Evolutionary conservation across 768 basidiomycete genomes (phyloP).

Genomic region (Russula olivacea): DNA sequence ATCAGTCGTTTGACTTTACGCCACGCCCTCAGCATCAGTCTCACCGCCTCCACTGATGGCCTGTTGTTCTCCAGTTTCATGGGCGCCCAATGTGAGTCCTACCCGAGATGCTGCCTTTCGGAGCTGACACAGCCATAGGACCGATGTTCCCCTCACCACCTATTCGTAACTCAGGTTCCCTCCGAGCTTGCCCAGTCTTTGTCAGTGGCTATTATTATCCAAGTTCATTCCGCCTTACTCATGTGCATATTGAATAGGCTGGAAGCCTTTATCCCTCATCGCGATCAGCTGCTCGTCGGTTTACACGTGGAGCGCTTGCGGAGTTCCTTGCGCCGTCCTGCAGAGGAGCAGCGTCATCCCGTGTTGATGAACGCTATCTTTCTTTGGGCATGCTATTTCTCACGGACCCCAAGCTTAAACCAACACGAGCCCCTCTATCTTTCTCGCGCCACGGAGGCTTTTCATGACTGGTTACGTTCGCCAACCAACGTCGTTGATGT

Average conservation of each 20-base stretch:
- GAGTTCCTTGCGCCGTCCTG: constrained; percentile 50
- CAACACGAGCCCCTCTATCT: constrained; percentile 73
- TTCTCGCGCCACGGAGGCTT: constrained; percentile 51
- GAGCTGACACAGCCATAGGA: background rate
- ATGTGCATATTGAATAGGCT: constrained; percentile 39
- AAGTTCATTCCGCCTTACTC: background rate
- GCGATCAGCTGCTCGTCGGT: constrained; percentile 67
- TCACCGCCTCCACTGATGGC: constrained; percentile 17
- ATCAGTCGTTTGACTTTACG: background rate
- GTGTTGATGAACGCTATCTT: constrained; percentile 75
- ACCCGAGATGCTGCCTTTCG: background rate
- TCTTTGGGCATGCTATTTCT: constrained; percentile 78
- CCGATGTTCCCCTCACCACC: constrained; percentile 23
- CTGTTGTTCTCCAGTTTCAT: constrained; percentile 18
- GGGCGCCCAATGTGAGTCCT: constrained; percentile 14
- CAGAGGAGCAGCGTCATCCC: constrained; percentile 63
- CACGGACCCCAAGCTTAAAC: constrained; percentile 61
- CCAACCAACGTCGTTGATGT: constrained; percentile 56
- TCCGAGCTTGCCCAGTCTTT: constrained; percentile 61
- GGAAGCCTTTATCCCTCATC: constrained; percentile 70
- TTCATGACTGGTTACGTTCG: constrained; percentile 57
- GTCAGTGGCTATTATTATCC: constrained; percentile 35
- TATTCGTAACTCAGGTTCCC: constrained; percentile 42
- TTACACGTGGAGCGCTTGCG: constrained; percentile 61
- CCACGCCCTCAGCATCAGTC: constrained; percentile 9